These are phyloP conservation scores for Verticillium isaacii DNA, from an alignment of 2,329 filamentous ascomycete species.

Conservation along the genomic window DNA sequence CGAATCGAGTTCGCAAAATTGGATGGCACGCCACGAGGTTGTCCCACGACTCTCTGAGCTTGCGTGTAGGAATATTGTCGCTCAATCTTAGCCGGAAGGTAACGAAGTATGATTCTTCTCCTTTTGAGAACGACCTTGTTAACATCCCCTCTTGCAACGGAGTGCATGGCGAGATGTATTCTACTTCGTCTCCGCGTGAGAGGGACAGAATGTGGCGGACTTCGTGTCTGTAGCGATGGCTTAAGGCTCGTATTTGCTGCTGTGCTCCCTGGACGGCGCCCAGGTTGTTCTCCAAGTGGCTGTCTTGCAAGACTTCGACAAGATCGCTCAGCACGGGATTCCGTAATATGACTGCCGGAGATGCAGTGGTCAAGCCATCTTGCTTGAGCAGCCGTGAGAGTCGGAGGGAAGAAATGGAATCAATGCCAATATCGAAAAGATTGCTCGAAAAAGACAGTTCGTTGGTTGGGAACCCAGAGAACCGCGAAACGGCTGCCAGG, in stretches of 20 bases:
- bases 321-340: conserved; percentile 49
- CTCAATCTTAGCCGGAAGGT: conserved; percentile 59
- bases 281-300: conserved; percentile 7
- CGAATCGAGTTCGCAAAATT: conserved; percentile 69
- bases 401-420: conserved; percentile 78
- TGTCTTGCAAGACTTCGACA: conserved; percentile 26
- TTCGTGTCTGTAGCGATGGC: conserved; percentile 57
- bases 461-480: conserved; percentile 38
- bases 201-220: conserved; percentile 25
- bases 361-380: conserved; percentile 54
- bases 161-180: conserved; percentile 77
- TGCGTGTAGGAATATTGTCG: conserved; percentile 33
- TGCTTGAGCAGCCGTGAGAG: conserved; percentile 61
- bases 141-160: conserved; percentile 85
- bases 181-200: conserved; percentile 42
- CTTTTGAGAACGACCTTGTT: conserved; percentile 57
- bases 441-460: conserved; percentile 53
- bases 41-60: conserved; percentile 55
- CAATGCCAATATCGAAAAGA: conserved; percentile 81
- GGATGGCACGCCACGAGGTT: conserved; percentile 46
- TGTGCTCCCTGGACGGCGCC: conserved; percentile 40
- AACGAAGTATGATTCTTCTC: conserved; percentile 67
- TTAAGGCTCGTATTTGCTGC: conserved; percentile 59
- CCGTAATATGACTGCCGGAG: conserved; percentile 63
- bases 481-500: conserved; percentile 46